These are phyloP conservation scores for Fusarium gaditjirri DNA, from an alignment of 2,329 filamentous ascomycete species.

Conservation along the genomic window DNA sequence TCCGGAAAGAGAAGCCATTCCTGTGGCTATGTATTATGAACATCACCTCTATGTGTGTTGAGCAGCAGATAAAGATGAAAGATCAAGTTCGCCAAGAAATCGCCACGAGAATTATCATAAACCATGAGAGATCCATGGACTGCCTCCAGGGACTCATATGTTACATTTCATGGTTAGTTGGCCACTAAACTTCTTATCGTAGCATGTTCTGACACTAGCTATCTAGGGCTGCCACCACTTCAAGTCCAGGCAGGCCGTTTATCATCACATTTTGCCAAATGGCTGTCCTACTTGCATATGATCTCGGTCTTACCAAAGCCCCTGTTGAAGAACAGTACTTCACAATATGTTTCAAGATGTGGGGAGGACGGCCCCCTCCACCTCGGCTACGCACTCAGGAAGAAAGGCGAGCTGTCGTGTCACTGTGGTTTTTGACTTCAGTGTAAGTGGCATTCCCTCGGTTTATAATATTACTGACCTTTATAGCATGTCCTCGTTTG, in stretches of 20 bases:
- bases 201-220: constrained; percentile 2
- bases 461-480: constrained; percentile 6
- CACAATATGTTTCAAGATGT: constrained; percentile 51
- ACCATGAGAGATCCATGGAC: constrained; percentile 62
- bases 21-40: constrained; percentile 62
- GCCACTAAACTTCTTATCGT: too few relatives aligned
- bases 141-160: constrained; percentile 61
- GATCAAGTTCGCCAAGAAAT: constrained; percentile 57
- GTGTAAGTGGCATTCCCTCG: constrained; percentile 41
- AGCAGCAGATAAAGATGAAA: constrained; percentile 53
- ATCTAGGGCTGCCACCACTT: constrained; percentile 53
- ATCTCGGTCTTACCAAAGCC: constrained; percentile 57
- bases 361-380: constrained; percentile 43
- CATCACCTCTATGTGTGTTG: constrained; percentile 55
- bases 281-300: constrained; percentile 56
- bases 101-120: constrained; percentile 58
- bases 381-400: constrained; percentile 57
- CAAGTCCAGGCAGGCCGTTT: constrained; percentile 54
- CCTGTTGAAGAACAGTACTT: constrained; percentile 51
- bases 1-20: constrained; percentile 58
- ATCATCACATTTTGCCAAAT: constrained; percentile 57
- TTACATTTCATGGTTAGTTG: constrained; percentile 57
- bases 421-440: constrained; percentile 56
- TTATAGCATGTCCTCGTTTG: constrained; percentile 50
- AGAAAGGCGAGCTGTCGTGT: constrained; percentile 60